These are phyloP conservation scores for Camelina sativa DNA, from an alignment of 345 rosid genomes.

Conservation along the genomic window DNA sequence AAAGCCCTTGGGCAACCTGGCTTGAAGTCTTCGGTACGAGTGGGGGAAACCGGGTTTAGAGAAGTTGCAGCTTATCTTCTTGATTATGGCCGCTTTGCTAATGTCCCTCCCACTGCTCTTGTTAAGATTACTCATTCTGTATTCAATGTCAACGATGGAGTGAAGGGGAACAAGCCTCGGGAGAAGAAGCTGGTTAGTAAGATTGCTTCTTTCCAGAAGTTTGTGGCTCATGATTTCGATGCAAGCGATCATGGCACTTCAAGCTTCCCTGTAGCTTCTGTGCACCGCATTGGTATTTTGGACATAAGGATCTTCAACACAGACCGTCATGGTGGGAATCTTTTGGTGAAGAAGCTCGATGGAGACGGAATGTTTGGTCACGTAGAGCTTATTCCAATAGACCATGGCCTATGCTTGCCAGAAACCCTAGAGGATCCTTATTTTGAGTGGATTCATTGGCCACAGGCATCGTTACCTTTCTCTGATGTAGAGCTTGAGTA, in stretches of 20 bases:
- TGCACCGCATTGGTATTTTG: constrained; percentile 91
- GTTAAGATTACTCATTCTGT: constrained; percentile 95
- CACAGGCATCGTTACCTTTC: constrained; percentile 98
- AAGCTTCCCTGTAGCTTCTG: constrained; percentile 89
- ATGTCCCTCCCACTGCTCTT: constrained; percentile 93
- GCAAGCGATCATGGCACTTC: constrained; percentile 98
- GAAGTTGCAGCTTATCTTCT: constrained; percentile 99
- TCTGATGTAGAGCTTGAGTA: constrained; percentile 93
- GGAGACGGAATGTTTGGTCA: constrained; percentile 76
- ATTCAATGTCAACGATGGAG: constrained; percentile 84
- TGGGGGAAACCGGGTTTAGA: constrained; percentile 94
- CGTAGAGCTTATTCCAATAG: constrained; percentile 92
- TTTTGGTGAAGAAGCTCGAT: constrained; percentile 81
- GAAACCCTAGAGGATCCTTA: constrained; percentile 99
- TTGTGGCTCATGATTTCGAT: constrained; percentile 90
- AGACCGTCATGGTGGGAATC: constrained; percentile 97
- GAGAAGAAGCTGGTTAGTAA: constrained; percentile 83
- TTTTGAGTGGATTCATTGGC: constrained; percentile 99
- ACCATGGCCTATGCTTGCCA: constrained; percentile 96
- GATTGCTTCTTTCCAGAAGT: constrained; percentile 96
- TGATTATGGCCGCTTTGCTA: constrained; percentile 76
- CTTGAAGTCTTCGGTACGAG: constrained; percentile 91
- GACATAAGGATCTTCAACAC: constrained; percentile 93
- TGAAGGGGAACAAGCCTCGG: constrained; percentile 65
- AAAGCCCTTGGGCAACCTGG: constrained; percentile 98